Evolutionary conservation across 108 stramenopile genomes (phyloP).

Genomic region (Chaetoceros tenuissimus): DNA sequence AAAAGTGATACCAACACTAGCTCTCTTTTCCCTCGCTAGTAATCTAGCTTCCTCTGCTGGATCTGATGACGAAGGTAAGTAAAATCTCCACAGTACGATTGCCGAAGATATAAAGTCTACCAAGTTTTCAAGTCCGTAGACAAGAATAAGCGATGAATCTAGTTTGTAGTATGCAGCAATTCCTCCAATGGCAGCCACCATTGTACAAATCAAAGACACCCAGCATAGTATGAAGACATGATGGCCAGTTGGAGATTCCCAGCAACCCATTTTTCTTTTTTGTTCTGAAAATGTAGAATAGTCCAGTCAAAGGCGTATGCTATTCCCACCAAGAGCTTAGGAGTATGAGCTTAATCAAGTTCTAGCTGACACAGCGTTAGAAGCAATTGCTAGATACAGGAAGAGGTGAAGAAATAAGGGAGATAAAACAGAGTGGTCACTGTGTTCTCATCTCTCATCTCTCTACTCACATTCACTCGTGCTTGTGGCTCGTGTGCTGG

Average conservation of each 20-base stretch:
- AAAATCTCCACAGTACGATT: slow-evolving; percentile 75
- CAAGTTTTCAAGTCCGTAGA: slow-evolving; percentile 68
- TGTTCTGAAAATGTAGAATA: too few relatives aligned
- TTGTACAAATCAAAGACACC: slow-evolving; percentile 39
- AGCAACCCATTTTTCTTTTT: slow-evolving; percentile 16
- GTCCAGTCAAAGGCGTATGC: too few relatives aligned
- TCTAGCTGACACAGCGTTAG: too few relatives aligned
- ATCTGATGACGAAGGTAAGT: slow-evolving; percentile 34
- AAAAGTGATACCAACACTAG: slow-evolving; percentile 60
- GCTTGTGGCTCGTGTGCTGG: too few relatives aligned
- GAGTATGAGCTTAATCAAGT: too few relatives aligned
- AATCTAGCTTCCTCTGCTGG: slow-evolving; percentile 35
- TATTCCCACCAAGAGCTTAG: too few relatives aligned
- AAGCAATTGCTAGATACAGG: too few relatives aligned
- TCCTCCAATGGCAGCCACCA: slow-evolving; percentile 40
- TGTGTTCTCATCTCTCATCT: too few relatives aligned
- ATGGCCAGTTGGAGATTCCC: slow-evolving; percentile 31
- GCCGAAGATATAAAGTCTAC: slow-evolving; percentile 58
- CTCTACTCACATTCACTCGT: too few relatives aligned
- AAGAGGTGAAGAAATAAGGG: too few relatives aligned
- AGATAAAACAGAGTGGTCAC: too few relatives aligned
- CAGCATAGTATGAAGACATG: slow-evolving; percentile 40
- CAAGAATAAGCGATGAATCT: slow-evolving; percentile 51
- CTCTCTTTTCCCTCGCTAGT: slow-evolving; percentile 52
- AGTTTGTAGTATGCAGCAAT: slow-evolving; percentile 33